phyloP scores from a whole-genome alignment of 2,329 filamentous ascomycete genomes.

The Cadophora sp. region DNA sequence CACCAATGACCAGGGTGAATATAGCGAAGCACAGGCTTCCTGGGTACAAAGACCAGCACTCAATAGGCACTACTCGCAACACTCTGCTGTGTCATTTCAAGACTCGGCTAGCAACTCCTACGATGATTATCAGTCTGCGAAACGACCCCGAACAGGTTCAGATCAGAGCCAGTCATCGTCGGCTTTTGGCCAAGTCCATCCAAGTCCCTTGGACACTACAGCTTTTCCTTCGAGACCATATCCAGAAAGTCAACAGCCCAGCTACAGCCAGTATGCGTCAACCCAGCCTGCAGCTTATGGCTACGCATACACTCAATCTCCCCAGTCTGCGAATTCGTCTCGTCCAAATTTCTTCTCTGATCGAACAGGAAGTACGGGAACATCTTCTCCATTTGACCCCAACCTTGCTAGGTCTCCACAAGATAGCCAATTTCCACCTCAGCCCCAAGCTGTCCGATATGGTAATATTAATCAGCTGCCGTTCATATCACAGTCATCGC shows the following conservation, averaged over 20 bases:
- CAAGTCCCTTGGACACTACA: neutral
- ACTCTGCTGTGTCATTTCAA: constrained; percentile 1
- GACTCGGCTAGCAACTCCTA: neutral
- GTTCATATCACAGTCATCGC: neutral
- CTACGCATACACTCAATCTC: constrained; percentile 6
- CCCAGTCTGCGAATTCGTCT: constrained; percentile 7
- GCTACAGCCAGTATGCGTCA: neutral
- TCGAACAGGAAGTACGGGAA: neutral
- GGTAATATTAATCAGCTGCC: neutral
- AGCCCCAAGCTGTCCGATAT: neutral
- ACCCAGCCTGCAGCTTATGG: constrained; percentile 8
- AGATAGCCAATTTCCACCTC: constrained; percentile 12
- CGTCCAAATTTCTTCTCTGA: neutral
- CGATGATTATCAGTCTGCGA: constrained; percentile 14
- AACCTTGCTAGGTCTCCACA: constrained; percentile 2
- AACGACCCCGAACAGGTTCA: constrained; percentile 16
- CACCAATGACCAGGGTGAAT: constrained; percentile 1
- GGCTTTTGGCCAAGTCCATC: constrained; percentile 7
- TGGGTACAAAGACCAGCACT: constrained; percentile 4
- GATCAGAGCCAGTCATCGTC: constrained; percentile 1
- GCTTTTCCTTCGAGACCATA: neutral
- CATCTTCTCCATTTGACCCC: constrained; percentile 9
- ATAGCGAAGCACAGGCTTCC: neutral
- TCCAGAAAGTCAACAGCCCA: constrained; percentile 4
- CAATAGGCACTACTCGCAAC: constrained; percentile 12